Percentiles rank a stretch among this genome's conserved stretches.
Conservation (phyloP, 1,284 basidiomycete species). For the Cutaneotrichosporon sp. region DNA sequence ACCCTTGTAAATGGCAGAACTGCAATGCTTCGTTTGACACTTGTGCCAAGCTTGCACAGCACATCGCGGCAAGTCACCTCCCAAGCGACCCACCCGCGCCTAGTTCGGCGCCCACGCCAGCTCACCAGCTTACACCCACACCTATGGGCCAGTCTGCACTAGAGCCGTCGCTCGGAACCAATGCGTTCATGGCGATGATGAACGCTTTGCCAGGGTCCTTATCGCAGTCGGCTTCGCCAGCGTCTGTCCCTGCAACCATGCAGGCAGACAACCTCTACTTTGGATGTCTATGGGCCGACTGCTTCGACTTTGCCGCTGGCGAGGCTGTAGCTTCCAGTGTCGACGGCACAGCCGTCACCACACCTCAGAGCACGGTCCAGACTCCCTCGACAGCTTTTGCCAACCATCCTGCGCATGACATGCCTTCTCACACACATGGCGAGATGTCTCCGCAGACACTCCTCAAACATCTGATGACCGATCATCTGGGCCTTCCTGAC, state of each 20-base stretch:
- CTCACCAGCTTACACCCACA: background rate
- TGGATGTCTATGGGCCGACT: constrained; percentile 55
- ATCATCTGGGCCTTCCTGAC: background rate
- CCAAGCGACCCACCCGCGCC: background rate
- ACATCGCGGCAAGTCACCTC: constrained; percentile 57
- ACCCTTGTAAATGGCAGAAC: constrained; percentile 55
- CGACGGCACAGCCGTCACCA: background rate
- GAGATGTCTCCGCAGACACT: background rate
- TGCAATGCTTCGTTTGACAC: constrained; percentile 54
- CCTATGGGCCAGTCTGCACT: background rate
- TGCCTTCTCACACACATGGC: background rate
- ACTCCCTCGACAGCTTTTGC: background rate
- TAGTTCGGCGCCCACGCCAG: background rate
- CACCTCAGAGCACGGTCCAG: background rate
- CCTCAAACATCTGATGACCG: background rate
- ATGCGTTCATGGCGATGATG: background rate
- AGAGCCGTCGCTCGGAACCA: background rate
- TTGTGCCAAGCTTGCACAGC: constrained; percentile 55
- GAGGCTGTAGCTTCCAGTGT: constrained; percentile 1
- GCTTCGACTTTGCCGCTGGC: constrained; percentile 37
- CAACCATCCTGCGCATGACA: background rate
- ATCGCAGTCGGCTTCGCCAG: background rate
- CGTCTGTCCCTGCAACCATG: background rate
- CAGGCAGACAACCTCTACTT: constrained; percentile 27
- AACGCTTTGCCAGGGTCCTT: background rate